Conservation (phyloP, 2,329 filamentous ascomycete species). For the Rosellinia necatrix region DNA sequence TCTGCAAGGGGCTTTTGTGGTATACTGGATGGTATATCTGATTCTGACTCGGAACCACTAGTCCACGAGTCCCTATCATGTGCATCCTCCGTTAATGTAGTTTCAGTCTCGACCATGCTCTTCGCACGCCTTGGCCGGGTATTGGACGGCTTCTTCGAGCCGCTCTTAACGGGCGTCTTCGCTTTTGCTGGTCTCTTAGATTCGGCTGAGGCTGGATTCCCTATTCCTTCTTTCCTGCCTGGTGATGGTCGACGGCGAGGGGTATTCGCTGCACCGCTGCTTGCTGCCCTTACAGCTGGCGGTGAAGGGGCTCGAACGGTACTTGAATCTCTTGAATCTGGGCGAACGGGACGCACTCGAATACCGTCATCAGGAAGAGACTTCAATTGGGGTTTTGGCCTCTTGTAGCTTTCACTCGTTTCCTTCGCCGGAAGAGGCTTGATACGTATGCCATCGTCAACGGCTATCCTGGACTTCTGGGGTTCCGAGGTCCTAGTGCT, state of each 20-base stretch:
- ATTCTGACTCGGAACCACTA: conserved; percentile 41
- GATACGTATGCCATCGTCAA: conserved; percentile 40
- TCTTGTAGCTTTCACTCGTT: conserved; percentile 26
- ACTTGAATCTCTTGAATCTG: conserved; percentile 35
- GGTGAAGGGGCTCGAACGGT: conserved; percentile 38
- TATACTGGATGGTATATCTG: conserved; percentile 47
- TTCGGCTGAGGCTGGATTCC: conserved; percentile 45
- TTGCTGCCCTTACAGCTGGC: conserved; percentile 35
- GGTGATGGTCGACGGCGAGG: conserved; percentile 35
- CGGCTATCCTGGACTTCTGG: conserved; percentile 30
- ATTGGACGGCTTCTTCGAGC: conserved; percentile 34
- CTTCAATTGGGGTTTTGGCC: conserved; percentile 33
- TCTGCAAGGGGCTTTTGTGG: conserved; percentile 61
- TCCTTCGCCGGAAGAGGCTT: conserved; percentile 32
- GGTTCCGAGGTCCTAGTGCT: conserved; percentile 29
- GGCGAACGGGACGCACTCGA: conserved; percentile 36
- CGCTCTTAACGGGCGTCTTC: conserved; percentile 30
- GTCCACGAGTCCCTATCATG: conserved; percentile 42
- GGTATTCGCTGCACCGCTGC: conserved; percentile 28
- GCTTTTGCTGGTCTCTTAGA: conserved; percentile 47
- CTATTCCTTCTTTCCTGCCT: conserved; percentile 41
- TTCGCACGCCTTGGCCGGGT: conserved; percentile 31
- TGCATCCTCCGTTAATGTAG: conserved; percentile 39
- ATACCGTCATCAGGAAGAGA: conserved; percentile 44
- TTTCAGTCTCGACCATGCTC: conserved; percentile 34